Evolutionary conservation across 345 rosid genomes (phyloP).

Genomic region (Triadica sebifera): DNA sequence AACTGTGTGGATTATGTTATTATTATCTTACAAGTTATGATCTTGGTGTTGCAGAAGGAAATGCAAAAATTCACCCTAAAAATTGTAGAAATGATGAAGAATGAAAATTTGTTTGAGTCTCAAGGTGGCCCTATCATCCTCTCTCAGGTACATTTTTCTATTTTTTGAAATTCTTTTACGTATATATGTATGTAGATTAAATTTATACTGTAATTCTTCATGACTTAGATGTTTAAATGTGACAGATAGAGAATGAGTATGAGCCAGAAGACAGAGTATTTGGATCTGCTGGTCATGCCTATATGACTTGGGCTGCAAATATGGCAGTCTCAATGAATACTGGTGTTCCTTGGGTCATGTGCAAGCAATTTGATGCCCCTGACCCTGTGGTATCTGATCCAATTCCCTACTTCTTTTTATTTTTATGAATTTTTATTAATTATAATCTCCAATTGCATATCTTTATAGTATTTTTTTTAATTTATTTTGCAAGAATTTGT

Average conservation of each 20-base stretch:
- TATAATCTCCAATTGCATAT: too few relatives aligned
- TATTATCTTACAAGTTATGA: neutral
- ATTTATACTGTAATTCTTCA: too few relatives aligned
- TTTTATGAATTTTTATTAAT: neutral
- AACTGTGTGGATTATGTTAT: neutral
- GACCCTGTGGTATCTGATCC: conserved; percentile 19
- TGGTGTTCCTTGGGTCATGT: conserved; percentile 39
- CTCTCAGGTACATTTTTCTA: conserved; percentile 32
- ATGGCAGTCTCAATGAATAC: conserved; percentile 28
- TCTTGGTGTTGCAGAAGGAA: conserved; percentile 25
- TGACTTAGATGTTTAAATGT: too few relatives aligned
- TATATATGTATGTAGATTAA: too few relatives aligned
- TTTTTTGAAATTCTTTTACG: too few relatives aligned
- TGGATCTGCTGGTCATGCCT: conserved; percentile 27
- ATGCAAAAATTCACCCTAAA: conserved; percentile 43
- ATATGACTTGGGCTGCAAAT: conserved; percentile 33
- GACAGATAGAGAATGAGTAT: conserved; percentile 35
- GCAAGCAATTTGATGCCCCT: conserved; percentile 36
- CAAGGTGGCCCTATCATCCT: conserved; percentile 52
- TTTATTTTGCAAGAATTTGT: too few relatives aligned
- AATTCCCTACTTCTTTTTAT: neutral
- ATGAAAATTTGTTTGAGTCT: conserved; percentile 36
- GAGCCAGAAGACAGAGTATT: conserved; percentile 20
- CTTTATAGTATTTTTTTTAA: too few relatives aligned
- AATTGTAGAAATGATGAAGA: conserved; percentile 41